Evolutionary conservation across 805 yeast species (phyloP), one percentile per base, ranked within the genome.

Genomic region (Hanseniaspora guilliermondii): DNA sequence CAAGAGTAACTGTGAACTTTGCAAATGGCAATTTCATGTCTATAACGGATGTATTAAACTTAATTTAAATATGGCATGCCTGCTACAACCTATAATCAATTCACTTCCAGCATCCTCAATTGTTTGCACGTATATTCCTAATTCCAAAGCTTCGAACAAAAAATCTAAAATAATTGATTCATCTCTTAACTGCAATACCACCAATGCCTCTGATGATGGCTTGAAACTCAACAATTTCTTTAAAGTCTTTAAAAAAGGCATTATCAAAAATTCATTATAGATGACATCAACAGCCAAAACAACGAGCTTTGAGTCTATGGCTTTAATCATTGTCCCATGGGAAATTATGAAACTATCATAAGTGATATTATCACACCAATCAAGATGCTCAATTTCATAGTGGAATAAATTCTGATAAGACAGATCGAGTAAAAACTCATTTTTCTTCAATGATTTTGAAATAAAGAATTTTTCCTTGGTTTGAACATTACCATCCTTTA

Each of bases 271-370:
- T 27, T 65, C 70, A 52, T 68, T 68, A 60, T 68, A 68, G 4
- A 68, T 64, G 12, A 66, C 70, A 58, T 68, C 71, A 66, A 68
- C 62, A 14, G 70, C 69, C 2, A 68, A 9, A 7, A 68, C 61
- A 17, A 59, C 58, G 1, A 65, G 47, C 5, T 53, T 56, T 2
- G n/a, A 6, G 3, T 44, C 32, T 3, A 41, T 47, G 3, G 40
- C 33, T 6, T 27, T 27, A 49, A 53, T 33, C 21, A 47, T 16
- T 37, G 11, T 7, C 2, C 32, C 27, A 4, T 30, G 1, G 3
- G 19, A 38, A 5, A 19, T 14, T 5, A 25, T 21, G 32, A 52
- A 52, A 9, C 37, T 21, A 2, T 27, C 17, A 4, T 14, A 37
- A 3, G 45, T 44, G 4, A 17, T 19, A 11, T 44, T 21, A 21